phyloP scores from a whole-genome alignment of 2,329 filamentous ascomycete species.

The Paraphaeosphaeria minitans region DNA sequence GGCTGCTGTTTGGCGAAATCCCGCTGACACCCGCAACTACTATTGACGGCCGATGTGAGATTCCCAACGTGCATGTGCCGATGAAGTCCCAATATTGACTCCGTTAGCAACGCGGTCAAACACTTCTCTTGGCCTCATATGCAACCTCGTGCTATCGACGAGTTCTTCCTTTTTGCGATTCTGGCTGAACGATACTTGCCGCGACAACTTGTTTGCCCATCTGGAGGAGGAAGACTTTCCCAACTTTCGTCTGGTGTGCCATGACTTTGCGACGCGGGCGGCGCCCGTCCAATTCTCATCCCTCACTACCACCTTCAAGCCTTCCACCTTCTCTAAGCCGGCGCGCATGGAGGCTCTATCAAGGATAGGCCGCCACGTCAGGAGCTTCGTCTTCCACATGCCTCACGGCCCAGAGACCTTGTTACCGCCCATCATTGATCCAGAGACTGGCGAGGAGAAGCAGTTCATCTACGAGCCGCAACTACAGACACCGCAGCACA shows the following conservation, averaged over 20 bases:
- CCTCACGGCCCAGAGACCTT: conserved; percentile 80
- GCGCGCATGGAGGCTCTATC: conserved; percentile 74
- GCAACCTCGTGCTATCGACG: conserved; percentile 55
- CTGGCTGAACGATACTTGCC: conserved; percentile 56
- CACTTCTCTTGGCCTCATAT: conserved; percentile 54
- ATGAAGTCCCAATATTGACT: conserved; percentile 24
- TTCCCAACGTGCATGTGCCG: conserved; percentile 15
- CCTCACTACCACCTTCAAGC: conserved; percentile 71
- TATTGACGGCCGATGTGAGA: conserved; percentile 45
- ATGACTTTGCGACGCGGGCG: conserved; percentile 71
- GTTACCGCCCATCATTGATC: conserved; percentile 82
- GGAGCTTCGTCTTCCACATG: conserved; percentile 77
- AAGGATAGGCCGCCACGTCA: conserved; percentile 77
- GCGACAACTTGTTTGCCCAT: conserved; percentile 51
- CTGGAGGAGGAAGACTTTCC: conserved; percentile 50
- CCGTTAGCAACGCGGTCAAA: conserved; percentile 50
- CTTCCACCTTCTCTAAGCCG: conserved; percentile 76
- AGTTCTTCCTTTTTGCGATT: conserved; percentile 56
- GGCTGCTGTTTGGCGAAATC: conserved; percentile 57
- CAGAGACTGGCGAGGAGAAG: conserved; percentile 75
- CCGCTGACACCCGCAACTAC: conserved; percentile 49
- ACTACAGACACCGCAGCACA: conserved; percentile 61
- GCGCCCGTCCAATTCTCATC: conserved; percentile 73
- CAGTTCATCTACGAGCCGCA: conserved; percentile 83
- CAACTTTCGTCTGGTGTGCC: conserved; percentile 67